Base-by-base conservation (phyloP, 163 green algal genomes). In the Picocystis sp. region DNA sequence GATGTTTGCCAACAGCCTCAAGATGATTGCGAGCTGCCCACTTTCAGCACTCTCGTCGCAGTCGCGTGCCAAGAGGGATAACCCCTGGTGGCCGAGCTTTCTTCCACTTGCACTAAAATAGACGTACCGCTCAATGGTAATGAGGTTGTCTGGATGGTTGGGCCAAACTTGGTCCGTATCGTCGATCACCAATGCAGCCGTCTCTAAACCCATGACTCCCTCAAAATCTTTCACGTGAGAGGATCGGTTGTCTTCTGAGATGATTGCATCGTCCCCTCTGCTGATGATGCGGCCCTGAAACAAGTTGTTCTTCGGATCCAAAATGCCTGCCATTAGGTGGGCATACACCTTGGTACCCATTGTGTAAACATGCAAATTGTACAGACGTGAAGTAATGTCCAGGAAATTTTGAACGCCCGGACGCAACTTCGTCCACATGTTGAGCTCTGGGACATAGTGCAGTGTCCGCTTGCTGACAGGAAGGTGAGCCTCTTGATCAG, bases 361-460 rank as follows among this genome's bases (percentile, higher is more conserved):
- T 14, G 55, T 55, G 48, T 51, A 63, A 3, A 63, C 49, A 53
- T 47, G 55, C 33, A 24, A 24, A 14, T 29, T 22, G 14, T 23
- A 38, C 43, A 15, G 8, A 67, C 70, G 64, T 55, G 56, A 50
- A 0, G 72, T 65, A 9, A 50, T 24, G 1, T 43, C 23, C 46
- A 89, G 58, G 52, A 89, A 79, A 43, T 70, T 57, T 2, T 74
- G 64, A 17, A 66, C 68, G 13, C 75, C 75, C 5, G 79, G 79
- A 11, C 79, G 62, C 60, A 89, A 70, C 72, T 85, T 86, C 15
- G 74, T 76, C 75, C 75, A 89, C 65, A 84, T 74, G 5, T 58
- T 50, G 34, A 85, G 63, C 25, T 63, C 52, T 0, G 61, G 53
- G 29, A 80, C 47, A 23, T 60, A 56, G 60, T 69, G 70, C 55